Evolutionary conservation across 2,329 filamentous ascomycete species (phyloP), one percentile per base, ranked within the genome.

Genomic region (Xylaria sp.): DNA sequence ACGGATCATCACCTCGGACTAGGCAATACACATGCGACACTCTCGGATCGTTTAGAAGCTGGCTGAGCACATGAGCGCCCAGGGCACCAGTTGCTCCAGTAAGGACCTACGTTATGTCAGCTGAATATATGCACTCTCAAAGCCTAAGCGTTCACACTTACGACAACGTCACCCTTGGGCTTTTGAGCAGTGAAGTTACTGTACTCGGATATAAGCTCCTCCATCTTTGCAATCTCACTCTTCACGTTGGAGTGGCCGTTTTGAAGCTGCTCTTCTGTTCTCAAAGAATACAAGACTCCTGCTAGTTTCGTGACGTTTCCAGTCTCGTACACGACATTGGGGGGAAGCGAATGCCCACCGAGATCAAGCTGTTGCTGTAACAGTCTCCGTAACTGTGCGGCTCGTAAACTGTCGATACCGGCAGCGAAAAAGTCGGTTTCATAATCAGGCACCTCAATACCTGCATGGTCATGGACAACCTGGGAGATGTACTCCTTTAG

Each of bases 331-430:
- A 83, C 76, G 5, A 80, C 73, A 61, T 84, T 84, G 7, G 75
- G 76, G 2, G 77, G 47, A 33, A 81, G 66, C 13, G 58, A 65
- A 47, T 76, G 66, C 20, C 72, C 69, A 22, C 75, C 74, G 1
- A 84, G 71, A 13, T 79, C 75, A 15, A 84, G 76, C 27, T 79
- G 72, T 17, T 77, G 73, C 39, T 82, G 73, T 27, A 85, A 75
- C 2, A 82, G 61, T 3, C 81, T 76, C 22, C 82, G 79, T 1
- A 82, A 68, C n/a, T 83, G 80, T 15, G 82, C 81, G 1, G 82
- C 82, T 20, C 81, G 81, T 10, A 84, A 72, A 64, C 82, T 84
- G 69, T 85, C 83, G 20, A 85, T 68, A 0, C 83, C 83, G 0
- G 77, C 74, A 1, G 78, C 74, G 66, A 84, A 84, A 69, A 85